Evolutionary conservation across 345 rosid species (phyloP).

Genomic region (Schrenkiella parvula): DNA sequence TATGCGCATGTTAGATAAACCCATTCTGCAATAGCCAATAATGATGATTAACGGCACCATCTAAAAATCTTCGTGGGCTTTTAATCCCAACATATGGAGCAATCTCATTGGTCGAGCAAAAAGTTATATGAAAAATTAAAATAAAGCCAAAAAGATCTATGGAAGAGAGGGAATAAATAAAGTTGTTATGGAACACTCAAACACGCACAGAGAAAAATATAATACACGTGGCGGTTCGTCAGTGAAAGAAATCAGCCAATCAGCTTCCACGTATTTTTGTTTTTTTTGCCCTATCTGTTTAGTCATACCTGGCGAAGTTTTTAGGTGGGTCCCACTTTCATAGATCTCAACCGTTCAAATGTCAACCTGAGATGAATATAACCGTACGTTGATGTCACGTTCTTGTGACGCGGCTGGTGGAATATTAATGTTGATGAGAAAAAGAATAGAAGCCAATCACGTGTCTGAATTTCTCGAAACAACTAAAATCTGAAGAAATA

Average conservation of each 20-base stretch:
- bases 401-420: background rate
- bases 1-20: slow-evolving; percentile 26
- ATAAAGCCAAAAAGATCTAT: slow-evolving; percentile 24
- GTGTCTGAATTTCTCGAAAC: slow-evolving; percentile 27
- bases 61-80: slow-evolving; percentile 28
- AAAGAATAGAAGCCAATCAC: slow-evolving; percentile 27
- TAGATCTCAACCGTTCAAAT: slow-evolving; percentile 4
- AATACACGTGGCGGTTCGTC: slow-evolving; percentile 19
- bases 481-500: background rate
- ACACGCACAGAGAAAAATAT: background rate
- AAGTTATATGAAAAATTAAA: background rate
- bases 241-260: slow-evolving; percentile 20
- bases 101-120: slow-evolving; percentile 16
- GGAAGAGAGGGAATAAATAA: slow-evolving; percentile 30
- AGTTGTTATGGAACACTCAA: slow-evolving; percentile 30
- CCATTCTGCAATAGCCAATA: slow-evolving; percentile 21
- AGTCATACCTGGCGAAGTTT: slow-evolving; percentile 11
- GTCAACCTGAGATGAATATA: background rate
- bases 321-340: background rate
- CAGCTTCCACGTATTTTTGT: slow-evolving; percentile 17
- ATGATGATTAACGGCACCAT: slow-evolving; percentile 34
- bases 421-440: background rate
- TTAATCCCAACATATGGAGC: slow-evolving; percentile 30
- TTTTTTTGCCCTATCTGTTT: background rate
- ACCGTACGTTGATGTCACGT: slow-evolving; percentile 27